Conservation (phyloP, 805 yeast species). For the Metschnikowia matae region DNA sequence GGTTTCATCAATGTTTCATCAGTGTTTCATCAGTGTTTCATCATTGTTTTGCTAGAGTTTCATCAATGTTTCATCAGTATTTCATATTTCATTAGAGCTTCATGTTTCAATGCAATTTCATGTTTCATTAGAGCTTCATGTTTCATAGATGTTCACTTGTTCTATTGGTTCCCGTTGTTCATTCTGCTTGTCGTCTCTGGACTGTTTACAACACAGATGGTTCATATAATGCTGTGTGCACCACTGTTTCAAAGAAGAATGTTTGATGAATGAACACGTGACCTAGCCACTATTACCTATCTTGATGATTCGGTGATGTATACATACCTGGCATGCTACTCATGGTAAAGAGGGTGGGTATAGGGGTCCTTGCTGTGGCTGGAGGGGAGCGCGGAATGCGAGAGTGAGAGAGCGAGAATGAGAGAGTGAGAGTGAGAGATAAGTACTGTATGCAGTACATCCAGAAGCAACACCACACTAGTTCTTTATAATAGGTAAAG, state of each 20-base stretch:
- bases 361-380: slow-evolving; percentile 2
- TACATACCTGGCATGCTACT: slow-evolving; percentile 9
- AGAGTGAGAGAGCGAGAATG: not conserved
- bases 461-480: not conserved
- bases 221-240: not conserved
- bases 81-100: no score
- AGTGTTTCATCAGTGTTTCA: no score
- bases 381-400: slow-evolving; percentile 6
- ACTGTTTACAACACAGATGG: no score
- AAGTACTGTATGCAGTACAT: not conserved
- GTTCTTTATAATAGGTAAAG: no score
- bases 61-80: no score
- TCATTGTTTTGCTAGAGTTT: no score
- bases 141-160: no score
- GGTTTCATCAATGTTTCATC: no score
- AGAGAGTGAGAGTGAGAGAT: slow-evolving; percentile 1
- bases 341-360: slow-evolving; percentile 4
- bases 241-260: not conserved
- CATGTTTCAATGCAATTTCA: no score
- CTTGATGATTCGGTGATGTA: not conserved
- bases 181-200: no score
- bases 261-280: not conserved
- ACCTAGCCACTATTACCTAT: not conserved
- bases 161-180: no score
- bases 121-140: no score